Conservation (phyloP, 139 green algal genomes). For the Pseudopediastrum boryanum region DNA sequence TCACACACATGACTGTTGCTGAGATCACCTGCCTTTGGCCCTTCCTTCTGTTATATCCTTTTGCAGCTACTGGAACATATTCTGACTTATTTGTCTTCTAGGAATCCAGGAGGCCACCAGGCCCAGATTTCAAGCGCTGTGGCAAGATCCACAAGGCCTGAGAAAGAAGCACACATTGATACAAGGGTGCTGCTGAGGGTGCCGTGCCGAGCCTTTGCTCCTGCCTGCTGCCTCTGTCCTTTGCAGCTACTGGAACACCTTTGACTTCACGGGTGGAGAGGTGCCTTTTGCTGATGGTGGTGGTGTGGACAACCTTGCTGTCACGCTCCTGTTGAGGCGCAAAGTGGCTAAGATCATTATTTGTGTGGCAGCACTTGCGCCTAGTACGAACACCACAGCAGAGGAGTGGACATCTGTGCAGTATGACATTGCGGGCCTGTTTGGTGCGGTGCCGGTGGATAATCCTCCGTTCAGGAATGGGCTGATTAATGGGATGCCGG, state of each 20-base stretch:
- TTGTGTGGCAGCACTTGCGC: slow-evolving; percentile 6
- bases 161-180: too few relatives aligned
- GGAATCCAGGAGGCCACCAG: too few relatives aligned
- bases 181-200: too few relatives aligned
- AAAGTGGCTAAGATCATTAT: slow-evolving; percentile 16
- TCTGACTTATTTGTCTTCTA: too few relatives aligned
- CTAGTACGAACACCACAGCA: background rate
- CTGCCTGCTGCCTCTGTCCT: too few relatives aligned
- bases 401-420: slow-evolving; percentile 22
- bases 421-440: slow-evolving; percentile 40
- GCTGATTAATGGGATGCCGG: slow-evolving; percentile 21
- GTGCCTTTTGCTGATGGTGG: slow-evolving; percentile 42
- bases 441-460: slow-evolving; percentile 34
- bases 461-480: slow-evolving; percentile 19
- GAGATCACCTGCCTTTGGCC: too few relatives aligned
- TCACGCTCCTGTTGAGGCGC: slow-evolving; percentile 41
- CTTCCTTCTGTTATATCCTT: too few relatives aligned
- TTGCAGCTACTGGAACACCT: background rate
- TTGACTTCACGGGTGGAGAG: slow-evolving; percentile 24
- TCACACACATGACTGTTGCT: too few relatives aligned
- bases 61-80: too few relatives aligned
- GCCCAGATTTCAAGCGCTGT: too few relatives aligned
- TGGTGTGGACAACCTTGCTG: slow-evolving; percentile 42
- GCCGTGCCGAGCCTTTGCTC: too few relatives aligned
- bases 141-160: too few relatives aligned